phyloP scores from a whole-genome alignment of 1,139 yeast genomes.

The Taiozyma onychis region DNA sequence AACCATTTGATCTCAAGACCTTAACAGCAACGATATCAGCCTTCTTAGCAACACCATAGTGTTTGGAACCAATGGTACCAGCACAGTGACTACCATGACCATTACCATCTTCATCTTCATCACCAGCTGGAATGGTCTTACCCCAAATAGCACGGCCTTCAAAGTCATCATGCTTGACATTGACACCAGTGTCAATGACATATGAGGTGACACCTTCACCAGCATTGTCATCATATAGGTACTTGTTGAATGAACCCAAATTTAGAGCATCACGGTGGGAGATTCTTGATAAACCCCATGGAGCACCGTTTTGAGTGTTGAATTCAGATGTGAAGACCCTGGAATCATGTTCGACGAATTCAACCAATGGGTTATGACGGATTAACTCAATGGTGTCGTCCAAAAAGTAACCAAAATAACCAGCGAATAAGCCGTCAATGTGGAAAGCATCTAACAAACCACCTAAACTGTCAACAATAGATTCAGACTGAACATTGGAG shows the following conservation, averaged over 20 bases:
- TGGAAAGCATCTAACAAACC: conserved; percentile 67
- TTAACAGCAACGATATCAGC: conserved; percentile 73
- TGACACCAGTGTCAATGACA: conserved; percentile 90
- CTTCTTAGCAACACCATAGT: conserved; percentile 76
- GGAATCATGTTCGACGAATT: conserved; percentile 77
- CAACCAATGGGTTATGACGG: conserved; percentile 67
- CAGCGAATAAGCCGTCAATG: conserved; percentile 48
- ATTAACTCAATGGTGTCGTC: conserved; percentile 66
- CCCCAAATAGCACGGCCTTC: conserved; percentile 96
- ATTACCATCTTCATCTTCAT: conserved; percentile 80
- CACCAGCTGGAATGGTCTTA: conserved; percentile 79
- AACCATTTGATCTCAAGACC: conserved; percentile 70
- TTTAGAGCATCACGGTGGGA: conserved; percentile 81
- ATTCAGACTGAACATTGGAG: conserved; percentile 16
- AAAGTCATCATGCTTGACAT: conserved; percentile 73
- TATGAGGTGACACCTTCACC: conserved; percentile 91
- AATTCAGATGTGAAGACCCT: conserved; percentile 62
- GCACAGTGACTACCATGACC: conserved; percentile 92
- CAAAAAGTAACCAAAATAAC: conserved; percentile 74
- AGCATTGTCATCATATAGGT: conserved; percentile 74
- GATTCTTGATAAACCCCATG: conserved; percentile 95
- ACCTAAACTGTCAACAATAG: conserved; percentile 27
- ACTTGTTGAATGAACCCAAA: conserved; percentile 78
- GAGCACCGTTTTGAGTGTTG: conserved; percentile 73
- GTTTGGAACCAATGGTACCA: conserved; percentile 71